phyloP scores from a whole-genome alignment of 345 rosid genomes.

The thale cress (Arabidopsis thaliana) region TAIR10.1 NC_003076.8:3159501-3160000 shows the following conservation, averaged over 20 bases:
- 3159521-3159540: constrained; percentile 98
- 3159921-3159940: neutral
- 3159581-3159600: too few relatives aligned
- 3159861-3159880: constrained; percentile 96
- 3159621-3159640: too few relatives aligned
- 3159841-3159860: constrained; percentile 95
- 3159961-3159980: neutral
- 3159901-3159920: neutral
- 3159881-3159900: constrained; percentile 73
- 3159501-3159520: constrained; percentile 90
- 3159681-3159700: constrained; percentile 9
- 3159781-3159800: constrained; percentile 1
- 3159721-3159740: constrained; percentile 38
- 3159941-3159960: neutral
- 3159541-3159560: constrained; percentile 84
- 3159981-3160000: constrained; percentile 52
- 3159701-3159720: constrained; percentile 17
- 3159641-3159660: too few relatives aligned
- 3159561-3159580: constrained; percentile 62
- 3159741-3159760: constrained; percentile 15
- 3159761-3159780: neutral
- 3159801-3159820: constrained; percentile 57
- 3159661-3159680: too few relatives aligned
- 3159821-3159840: constrained; percentile 68
- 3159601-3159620: too few relatives aligned